Conservation (phyloP, 2,329 filamentous ascomycete genomes). For the Penicillium sp. region DNA sequence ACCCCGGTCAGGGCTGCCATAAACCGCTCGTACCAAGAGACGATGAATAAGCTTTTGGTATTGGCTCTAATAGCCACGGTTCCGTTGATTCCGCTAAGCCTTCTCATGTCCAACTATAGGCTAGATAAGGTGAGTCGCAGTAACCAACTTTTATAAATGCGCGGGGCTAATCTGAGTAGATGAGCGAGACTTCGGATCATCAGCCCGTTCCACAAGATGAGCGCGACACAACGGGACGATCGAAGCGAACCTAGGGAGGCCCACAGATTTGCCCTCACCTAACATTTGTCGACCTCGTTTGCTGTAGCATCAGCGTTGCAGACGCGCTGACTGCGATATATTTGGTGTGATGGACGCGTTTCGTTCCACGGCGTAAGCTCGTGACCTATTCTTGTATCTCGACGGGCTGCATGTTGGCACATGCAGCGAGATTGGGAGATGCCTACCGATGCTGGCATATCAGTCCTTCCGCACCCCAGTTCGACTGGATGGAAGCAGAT, state of each 20-base stretch:
- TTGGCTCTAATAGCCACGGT: slow-evolving; percentile 60
- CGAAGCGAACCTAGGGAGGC: slow-evolving; percentile 32
- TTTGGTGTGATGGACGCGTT: not conserved
- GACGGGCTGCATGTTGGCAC: slow-evolving; percentile 7
- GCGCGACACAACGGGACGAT: slow-evolving; percentile 27
- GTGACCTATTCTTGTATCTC: not conserved
- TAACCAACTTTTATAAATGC: not conserved
- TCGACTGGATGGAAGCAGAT: not conserved
- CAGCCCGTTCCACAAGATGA: slow-evolving; percentile 20
- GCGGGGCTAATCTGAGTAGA: slow-evolving; percentile 29
- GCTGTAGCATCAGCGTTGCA: not conserved
- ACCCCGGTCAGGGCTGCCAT: slow-evolving; percentile 64
- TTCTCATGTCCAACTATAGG: slow-evolving; percentile 63
- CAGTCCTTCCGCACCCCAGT: not conserved
- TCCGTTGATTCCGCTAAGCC: slow-evolving; percentile 61
- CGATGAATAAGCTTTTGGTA: slow-evolving; percentile 63
- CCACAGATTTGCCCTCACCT: not conserved
- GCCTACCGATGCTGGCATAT: not conserved
- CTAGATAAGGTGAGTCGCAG: slow-evolving; percentile 53
- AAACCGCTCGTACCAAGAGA: slow-evolving; percentile 68
- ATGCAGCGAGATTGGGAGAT: not conserved
- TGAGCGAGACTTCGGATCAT: slow-evolving; percentile 30
- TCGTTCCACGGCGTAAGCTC: not conserved
- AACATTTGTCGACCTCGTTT: not conserved
- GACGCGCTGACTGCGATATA: not conserved